Evolutionary conservation across 495 filamentous ascomycete species (phyloP).

Genomic region (Oidiodendron maius): DNA sequence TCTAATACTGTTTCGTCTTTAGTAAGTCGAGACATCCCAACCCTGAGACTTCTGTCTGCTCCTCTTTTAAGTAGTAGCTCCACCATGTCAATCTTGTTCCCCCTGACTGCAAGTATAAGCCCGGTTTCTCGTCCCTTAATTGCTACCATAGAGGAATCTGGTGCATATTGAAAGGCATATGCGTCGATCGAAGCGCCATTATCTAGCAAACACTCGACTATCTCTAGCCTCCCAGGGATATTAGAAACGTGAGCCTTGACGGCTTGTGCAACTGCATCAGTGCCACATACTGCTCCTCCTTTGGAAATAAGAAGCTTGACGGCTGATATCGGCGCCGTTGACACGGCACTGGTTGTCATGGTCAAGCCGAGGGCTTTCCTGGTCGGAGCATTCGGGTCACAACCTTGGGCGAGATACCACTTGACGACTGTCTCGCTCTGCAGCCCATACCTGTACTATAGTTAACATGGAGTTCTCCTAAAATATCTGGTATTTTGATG

Average conservation of each 20-base stretch:
- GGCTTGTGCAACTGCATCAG: neutral
- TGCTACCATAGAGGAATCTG: neutral
- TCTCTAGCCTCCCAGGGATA: neutral
- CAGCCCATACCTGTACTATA: no score
- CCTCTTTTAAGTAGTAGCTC: neutral
- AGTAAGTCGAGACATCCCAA: no score
- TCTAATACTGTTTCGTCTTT: no score
- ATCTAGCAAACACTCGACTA: neutral
- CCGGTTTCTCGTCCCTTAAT: neutral
- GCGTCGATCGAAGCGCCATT: neutral
- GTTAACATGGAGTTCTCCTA: no score
- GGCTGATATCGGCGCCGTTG: neutral
- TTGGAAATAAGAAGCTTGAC: neutral
- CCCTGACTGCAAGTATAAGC: neutral
- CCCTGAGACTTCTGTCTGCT: neutral
- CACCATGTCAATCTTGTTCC: neutral
- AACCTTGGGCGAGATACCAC: neutral
- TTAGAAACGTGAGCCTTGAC: neutral
- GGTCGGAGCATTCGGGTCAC: neutral
- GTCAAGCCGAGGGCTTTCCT: no score
- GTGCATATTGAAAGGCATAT: neutral
- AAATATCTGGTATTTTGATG: no score
- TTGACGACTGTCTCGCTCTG: neutral
- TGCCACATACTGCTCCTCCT: neutral
- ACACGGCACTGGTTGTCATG: neutral